These are phyloP conservation scores for Cordyceps pruinosa DNA, from an alignment of 2,329 filamentous ascomycete species.

Conservation along the genomic window DNA sequence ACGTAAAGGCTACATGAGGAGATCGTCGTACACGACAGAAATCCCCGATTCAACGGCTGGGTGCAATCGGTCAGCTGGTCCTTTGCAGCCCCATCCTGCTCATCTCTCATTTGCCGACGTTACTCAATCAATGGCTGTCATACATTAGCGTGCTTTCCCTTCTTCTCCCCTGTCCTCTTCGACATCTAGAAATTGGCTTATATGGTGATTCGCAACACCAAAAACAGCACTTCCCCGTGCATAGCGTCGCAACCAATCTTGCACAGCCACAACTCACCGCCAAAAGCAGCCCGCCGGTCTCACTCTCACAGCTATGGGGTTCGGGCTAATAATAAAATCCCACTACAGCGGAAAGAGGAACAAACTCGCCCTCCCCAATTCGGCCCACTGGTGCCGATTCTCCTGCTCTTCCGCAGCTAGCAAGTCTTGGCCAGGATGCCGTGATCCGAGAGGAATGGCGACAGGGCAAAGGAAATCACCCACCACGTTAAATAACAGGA, in stretches of 20 bases:
- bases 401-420: slow-evolving; percentile 1
- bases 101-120: not conserved
- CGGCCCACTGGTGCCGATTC: slow-evolving; percentile 5
- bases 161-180: not conserved
- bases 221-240: not conserved
- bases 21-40: not conserved
- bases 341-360: not conserved
- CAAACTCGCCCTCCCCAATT: not conserved
- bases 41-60: not conserved
- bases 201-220: not conserved
- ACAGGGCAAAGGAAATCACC: not conserved
- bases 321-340: not conserved
- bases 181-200: not conserved
- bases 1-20: not conserved
- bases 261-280: not conserved
- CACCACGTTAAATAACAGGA: not conserved
- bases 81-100: not conserved
- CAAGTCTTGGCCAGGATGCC: slow-evolving; percentile 10
- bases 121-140: not conserved
- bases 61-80: not conserved
- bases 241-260: not conserved
- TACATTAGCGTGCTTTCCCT: not conserved
- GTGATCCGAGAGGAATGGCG: slow-evolving; percentile 3
- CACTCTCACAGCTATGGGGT: not conserved
- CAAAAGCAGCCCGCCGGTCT: not conserved